Evolutionary conservation across 106 monocot genomes (phyloP).

Genomic region (Acorus calamus): DNA sequence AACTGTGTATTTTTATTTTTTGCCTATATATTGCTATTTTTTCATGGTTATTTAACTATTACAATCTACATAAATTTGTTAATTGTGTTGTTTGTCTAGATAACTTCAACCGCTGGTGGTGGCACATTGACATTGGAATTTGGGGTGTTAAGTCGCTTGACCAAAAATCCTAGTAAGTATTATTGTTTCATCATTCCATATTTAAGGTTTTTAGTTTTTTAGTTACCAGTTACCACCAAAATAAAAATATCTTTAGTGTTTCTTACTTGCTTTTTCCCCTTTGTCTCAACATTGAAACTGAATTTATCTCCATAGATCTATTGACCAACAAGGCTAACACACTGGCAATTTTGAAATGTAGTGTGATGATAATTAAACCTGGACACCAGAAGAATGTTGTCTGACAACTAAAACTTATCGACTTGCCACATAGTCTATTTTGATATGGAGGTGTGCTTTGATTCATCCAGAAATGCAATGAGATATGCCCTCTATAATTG

Average conservation of each 20-base stretch:
- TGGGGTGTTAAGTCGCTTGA: slow-evolving; percentile 83
- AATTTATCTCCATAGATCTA: too few relatives aligned
- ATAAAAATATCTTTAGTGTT: neutral
- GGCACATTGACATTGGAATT: slow-evolving; percentile 98
- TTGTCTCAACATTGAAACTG: neutral
- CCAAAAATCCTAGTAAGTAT: slow-evolving; percentile 69
- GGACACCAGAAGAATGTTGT: too few relatives aligned
- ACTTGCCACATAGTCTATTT: too few relatives aligned
- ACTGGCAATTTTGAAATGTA: too few relatives aligned
- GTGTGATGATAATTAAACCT: too few relatives aligned
- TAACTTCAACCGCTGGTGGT: slow-evolving; percentile 99
- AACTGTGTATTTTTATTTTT: neutral
- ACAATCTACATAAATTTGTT: too few relatives aligned
- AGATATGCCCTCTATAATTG: too few relatives aligned
- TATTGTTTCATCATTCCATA: neutral
- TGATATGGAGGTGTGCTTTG: too few relatives aligned
- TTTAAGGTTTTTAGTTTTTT: neutral
- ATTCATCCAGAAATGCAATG: too few relatives aligned
- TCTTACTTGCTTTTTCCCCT: neutral
- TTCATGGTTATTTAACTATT: neutral
- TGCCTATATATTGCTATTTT: slow-evolving; percentile 3
- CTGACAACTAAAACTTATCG: too few relatives aligned
- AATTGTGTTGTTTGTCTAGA: slow-evolving; percentile 19
- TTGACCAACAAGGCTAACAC: too few relatives aligned
- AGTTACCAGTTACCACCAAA: neutral